phyloP scores from a whole-genome alignment of 2,329 filamentous ascomycete genomes.

The Paecilomyces fulvus region DNA sequence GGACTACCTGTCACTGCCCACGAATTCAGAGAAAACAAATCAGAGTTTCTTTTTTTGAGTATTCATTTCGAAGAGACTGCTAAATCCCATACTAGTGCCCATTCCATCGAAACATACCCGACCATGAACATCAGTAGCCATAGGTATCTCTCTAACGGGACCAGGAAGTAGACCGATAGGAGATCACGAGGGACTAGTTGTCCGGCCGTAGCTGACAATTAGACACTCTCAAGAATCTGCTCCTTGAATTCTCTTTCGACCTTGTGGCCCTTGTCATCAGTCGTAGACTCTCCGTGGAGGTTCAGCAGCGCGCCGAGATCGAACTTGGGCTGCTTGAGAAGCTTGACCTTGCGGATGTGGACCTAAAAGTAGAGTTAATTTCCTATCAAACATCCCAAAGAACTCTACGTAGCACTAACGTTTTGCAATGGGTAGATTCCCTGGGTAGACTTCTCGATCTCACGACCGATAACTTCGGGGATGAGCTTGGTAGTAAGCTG shows the following conservation, averaged over 20 bases:
- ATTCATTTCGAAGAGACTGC: neutral
- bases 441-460: constrained; percentile 99
- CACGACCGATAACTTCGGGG: constrained; percentile 96
- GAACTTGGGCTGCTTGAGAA: constrained; percentile 98
- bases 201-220: constrained; percentile 63
- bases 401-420: constrained; percentile 48
- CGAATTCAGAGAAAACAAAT: neutral
- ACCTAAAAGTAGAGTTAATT: constrained; percentile 54
- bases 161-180: neutral
- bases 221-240: constrained; percentile 87
- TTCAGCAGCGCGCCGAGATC: constrained; percentile 92
- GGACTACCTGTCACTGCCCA: neutral
- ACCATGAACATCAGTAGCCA: too few species aligned
- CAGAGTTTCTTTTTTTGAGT: neutral
- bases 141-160: neutral
- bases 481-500: constrained; percentile 99
- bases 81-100: neutral
- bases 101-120: neutral
- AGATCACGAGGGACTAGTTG: constrained; percentile 51
- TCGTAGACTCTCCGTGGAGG: constrained; percentile 94
- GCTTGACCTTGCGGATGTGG: constrained; percentile 99
- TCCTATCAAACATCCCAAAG: neutral
- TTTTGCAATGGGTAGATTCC: constrained; percentile 99
- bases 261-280: constrained; percentile 96
- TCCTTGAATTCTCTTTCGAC: constrained; percentile 99